Percentiles rank a stretch among this genome's conserved stretches.
These are phyloP conservation scores for Hyparrhenia diplandra DNA, from an alignment of 176 grass and related monocot species.

Conservation along the genomic window DNA sequence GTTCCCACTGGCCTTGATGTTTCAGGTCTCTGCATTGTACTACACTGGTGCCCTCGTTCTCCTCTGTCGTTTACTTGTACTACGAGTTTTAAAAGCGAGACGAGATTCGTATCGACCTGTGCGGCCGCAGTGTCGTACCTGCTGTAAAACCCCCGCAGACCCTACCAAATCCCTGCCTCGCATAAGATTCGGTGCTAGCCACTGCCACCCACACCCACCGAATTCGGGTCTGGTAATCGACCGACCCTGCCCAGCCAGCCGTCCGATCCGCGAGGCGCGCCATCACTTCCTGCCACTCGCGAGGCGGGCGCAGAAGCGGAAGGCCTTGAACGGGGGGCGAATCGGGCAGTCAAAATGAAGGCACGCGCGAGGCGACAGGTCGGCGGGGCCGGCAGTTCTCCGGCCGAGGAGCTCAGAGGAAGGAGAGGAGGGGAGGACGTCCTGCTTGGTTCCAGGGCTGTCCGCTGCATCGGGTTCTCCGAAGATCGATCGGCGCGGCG, in stretches of 20 bases:
- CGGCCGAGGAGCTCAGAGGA: background rate
- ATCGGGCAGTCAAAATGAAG: background rate
- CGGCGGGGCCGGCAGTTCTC: too few relatives aligned
- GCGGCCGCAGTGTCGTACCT: background rate
- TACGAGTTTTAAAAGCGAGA: too few relatives aligned
- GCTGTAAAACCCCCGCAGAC: background rate
- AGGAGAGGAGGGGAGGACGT: background rate
- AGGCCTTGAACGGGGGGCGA: background rate
- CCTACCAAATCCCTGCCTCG: background rate
- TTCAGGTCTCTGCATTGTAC: too few relatives aligned
- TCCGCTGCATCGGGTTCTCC: background rate
- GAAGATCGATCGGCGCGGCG: background rate
- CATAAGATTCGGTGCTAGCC: too few relatives aligned
- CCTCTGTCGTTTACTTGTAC: too few relatives aligned
- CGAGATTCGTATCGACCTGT: background rate
- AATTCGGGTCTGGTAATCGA: background rate
- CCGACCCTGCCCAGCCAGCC: background rate
- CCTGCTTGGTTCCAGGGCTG: background rate
- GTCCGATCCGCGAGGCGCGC: background rate
- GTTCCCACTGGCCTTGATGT: too few relatives aligned
- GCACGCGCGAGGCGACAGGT: background rate
- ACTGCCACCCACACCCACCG: background rate
- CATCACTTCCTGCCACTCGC: background rate
- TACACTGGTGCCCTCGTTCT: too few relatives aligned
- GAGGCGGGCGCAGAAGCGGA: background rate